These are phyloP conservation scores for Botrytis byssoidea DNA, from an alignment of 2,329 filamentous ascomycete genomes.

Conservation along the genomic window DNA sequence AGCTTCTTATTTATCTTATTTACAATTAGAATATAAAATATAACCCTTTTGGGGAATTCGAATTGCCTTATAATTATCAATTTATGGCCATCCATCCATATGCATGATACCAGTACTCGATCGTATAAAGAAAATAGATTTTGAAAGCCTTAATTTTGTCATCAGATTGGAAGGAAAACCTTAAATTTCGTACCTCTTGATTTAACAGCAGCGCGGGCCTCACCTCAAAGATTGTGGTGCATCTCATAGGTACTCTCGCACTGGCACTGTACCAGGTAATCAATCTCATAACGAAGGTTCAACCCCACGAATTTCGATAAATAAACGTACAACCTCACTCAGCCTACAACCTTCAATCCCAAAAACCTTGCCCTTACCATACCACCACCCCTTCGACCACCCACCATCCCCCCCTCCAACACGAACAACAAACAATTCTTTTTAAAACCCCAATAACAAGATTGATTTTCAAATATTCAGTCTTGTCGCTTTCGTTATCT, in stretches of 20 bases:
- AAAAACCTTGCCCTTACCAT: background rate
- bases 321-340: conserved; percentile 18
- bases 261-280: background rate
- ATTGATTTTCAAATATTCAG: conserved; percentile 6
- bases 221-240: conserved; percentile 4
- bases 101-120: no score
- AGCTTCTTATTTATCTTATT: background rate
- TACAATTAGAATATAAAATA: background rate
- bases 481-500: conserved; percentile 11
- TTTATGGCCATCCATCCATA: background rate
- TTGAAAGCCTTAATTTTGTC: conserved; percentile 8
- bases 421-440: background rate
- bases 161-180: conserved; percentile 1
- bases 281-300: conserved; percentile 7
- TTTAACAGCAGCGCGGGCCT: background rate
- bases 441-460: background rate
- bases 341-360: conserved; percentile 3
- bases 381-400: background rate
- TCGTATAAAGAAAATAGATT: background rate
- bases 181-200: background rate
- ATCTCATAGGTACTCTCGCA: background rate
- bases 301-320: conserved; percentile 17
- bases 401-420: background rate
- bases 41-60: no score
- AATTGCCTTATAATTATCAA: background rate